phyloP scores from a whole-genome alignment of 768 basidiomycete species.

The Phlebiopsis gigantea region DNA sequence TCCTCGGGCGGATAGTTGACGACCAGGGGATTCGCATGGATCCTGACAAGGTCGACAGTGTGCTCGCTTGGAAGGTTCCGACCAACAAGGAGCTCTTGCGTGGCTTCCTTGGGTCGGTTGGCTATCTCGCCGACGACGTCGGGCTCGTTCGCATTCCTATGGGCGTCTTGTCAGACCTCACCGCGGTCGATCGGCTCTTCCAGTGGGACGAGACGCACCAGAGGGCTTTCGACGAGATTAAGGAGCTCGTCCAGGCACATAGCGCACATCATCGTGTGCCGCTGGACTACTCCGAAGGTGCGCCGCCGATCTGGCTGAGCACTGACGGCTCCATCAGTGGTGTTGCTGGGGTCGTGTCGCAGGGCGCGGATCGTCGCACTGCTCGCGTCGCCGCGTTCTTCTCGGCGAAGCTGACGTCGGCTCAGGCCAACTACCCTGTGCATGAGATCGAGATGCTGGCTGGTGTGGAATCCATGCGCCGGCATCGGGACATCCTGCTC shows the following conservation, averaged over 20 bases:
- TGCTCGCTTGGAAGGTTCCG: constrained; percentile 27
- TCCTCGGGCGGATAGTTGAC: constrained; percentile 25
- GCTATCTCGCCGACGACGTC: constrained; percentile 31
- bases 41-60: constrained; percentile 21
- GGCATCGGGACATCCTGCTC: constrained; percentile 22
- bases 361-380: constrained; percentile 17
- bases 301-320: constrained; percentile 19
- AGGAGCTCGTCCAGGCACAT: constrained; percentile 16
- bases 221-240: constrained; percentile 27
- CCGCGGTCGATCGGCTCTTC: constrained; percentile 14
- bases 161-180: constrained; percentile 24
- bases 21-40: constrained; percentile 25
- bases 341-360: constrained; percentile 16
- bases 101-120: constrained; percentile 32
- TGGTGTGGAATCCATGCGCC: constrained; percentile 33
- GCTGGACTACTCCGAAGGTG: constrained; percentile 19
- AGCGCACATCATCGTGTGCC: constrained; percentile 15
- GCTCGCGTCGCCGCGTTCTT: constrained; percentile 22
- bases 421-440: constrained; percentile 31
- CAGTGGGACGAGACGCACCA: constrained; percentile 25
- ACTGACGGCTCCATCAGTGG: constrained; percentile 23
- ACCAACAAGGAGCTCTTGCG: constrained; percentile 25
- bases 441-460: constrained; percentile 34
- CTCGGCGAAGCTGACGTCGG: constrained; percentile 23
- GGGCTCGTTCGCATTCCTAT: constrained; percentile 32